A percentile compares a stretch with the other conserved stretches of the same genome.
Conservation (phyloP, 768 basidiomycete species). For the Panellus pusillus region DNA sequence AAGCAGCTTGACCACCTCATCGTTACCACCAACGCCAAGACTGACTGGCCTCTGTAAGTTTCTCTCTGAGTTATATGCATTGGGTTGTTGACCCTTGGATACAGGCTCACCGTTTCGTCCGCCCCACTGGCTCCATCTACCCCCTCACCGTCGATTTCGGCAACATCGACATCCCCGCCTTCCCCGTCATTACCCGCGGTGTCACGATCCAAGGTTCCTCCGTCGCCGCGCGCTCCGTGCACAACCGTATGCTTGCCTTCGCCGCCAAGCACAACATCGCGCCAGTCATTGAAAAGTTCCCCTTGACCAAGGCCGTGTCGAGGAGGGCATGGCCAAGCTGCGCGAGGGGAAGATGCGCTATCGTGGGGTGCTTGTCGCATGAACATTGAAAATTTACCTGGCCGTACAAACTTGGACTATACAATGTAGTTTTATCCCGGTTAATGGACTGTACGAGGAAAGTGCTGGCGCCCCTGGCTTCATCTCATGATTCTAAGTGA, state of each 20-base stretch:
- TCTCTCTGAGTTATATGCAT: background rate
- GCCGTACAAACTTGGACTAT: too few relatives aligned
- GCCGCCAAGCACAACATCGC: slow-evolving; percentile 27
- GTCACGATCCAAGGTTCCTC: slow-evolving; percentile 24
- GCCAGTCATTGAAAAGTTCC: slow-evolving; percentile 27
- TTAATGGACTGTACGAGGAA: too few relatives aligned
- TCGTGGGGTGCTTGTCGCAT: background rate
- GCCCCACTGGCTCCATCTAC: background rate
- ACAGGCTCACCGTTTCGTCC: background rate
- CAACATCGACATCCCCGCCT: background rate
- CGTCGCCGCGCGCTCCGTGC: slow-evolving; percentile 27
- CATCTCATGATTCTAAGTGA: too few relatives aligned
- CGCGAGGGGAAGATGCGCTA: background rate
- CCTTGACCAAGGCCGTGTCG: slow-evolving; percentile 26
- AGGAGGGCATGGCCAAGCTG: slow-evolving; percentile 25
- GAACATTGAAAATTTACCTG: too few relatives aligned
- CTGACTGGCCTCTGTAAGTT: background rate
- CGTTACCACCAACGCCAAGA: slow-evolving; percentile 18
- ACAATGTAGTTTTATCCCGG: too few relatives aligned
- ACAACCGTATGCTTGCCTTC: slow-evolving; percentile 31
- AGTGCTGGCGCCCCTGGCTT: too few relatives aligned
- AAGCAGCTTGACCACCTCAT: slow-evolving; percentile 20
- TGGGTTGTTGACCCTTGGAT: background rate
- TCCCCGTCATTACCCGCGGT: background rate
- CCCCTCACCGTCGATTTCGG: background rate